Evolutionary conservation across 345 rosid genomes (phyloP).

Genomic region (Excoecaria cochinchinensis): DNA sequence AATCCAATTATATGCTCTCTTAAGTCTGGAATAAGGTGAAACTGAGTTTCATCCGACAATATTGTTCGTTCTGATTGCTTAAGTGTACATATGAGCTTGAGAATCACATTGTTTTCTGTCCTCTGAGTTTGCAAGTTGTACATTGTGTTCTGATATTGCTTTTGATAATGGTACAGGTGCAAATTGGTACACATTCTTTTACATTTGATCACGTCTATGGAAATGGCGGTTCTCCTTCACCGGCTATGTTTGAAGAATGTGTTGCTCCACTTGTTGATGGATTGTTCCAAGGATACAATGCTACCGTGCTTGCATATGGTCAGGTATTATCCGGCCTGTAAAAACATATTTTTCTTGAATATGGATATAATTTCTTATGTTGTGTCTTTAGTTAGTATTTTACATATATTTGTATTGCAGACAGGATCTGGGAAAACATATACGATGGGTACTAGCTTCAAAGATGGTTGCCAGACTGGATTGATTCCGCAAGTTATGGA

Average conservation of each 20-base stretch:
- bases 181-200: constrained; percentile 91
- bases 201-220: constrained; percentile 97
- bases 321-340: constrained; percentile 49
- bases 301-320: constrained; percentile 98
- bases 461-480: constrained; percentile 70
- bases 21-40: not conserved
- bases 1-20: not conserved
- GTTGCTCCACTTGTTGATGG: constrained; percentile 83
- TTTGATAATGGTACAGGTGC: constrained; percentile 57
- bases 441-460: constrained; percentile 91
- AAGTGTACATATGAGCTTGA: not conserved
- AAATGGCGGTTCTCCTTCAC: constrained; percentile 64
- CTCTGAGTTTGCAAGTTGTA: not conserved
- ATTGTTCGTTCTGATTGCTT: not conserved
- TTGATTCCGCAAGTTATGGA: constrained; percentile 84
- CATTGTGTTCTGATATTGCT: not conserved
- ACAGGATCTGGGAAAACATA: constrained; percentile 98
- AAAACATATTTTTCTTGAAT: not conserved
- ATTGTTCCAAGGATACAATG: constrained; percentile 94
- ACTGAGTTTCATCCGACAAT: not conserved
- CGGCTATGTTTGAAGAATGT: constrained; percentile 84
- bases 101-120: not conserved
- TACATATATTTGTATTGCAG: constrained; percentile 34
- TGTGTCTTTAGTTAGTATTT: not conserved
- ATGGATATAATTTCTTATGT: not conserved